A percentile compares a stretch with the other conserved stretches of the same genome.
Conservation (phyloP, 805 yeast genomes). For the Ogataea populi-albae region DNA sequence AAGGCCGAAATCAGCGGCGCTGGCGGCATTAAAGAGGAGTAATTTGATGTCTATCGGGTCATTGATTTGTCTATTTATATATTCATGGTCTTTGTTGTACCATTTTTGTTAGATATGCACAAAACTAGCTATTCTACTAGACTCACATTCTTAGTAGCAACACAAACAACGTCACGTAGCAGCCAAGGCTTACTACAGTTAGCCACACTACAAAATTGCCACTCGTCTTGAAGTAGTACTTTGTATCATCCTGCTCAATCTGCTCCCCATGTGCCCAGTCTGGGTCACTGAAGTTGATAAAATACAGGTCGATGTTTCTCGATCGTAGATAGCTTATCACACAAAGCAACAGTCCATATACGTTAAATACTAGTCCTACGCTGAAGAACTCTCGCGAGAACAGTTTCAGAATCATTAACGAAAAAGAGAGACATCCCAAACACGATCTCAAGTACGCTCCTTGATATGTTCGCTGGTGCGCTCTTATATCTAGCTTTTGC, state of each 20-base stretch:
- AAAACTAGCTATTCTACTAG: background rate
- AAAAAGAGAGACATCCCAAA: conserved; percentile 61
- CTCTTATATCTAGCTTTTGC: conserved; percentile 52
- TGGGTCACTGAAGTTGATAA: conserved; percentile 25
- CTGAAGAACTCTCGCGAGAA: conserved; percentile 64
- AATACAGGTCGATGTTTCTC: conserved; percentile 32
- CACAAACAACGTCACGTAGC: conserved; percentile 51
- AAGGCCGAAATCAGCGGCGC: conserved; percentile 81
- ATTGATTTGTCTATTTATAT: too few species aligned
- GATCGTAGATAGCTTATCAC: conserved; percentile 36
- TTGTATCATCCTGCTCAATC: conserved; percentile 15
- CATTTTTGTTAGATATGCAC: too few species aligned
- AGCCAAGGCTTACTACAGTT: conserved; percentile 45
- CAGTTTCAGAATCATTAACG: conserved; percentile 60
- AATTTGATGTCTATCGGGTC: conserved; percentile 24
- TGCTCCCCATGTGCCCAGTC: conserved; percentile 17
- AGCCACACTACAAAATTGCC: conserved; percentile 59
- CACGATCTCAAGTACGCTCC: conserved; percentile 80
- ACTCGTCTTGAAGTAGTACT: conserved; percentile 50
- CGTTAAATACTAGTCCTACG: conserved; percentile 62
- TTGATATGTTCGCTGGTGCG: conserved; percentile 80
- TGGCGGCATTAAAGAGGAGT: conserved; percentile 89
- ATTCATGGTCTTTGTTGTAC: too few species aligned
- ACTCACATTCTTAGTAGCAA: conserved; percentile 43
- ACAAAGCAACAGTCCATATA: conserved; percentile 51